These are phyloP conservation scores for Sugiyamaella paludigena DNA, from an alignment of 1,139 yeast genomes.

Conservation along the genomic window DNA sequence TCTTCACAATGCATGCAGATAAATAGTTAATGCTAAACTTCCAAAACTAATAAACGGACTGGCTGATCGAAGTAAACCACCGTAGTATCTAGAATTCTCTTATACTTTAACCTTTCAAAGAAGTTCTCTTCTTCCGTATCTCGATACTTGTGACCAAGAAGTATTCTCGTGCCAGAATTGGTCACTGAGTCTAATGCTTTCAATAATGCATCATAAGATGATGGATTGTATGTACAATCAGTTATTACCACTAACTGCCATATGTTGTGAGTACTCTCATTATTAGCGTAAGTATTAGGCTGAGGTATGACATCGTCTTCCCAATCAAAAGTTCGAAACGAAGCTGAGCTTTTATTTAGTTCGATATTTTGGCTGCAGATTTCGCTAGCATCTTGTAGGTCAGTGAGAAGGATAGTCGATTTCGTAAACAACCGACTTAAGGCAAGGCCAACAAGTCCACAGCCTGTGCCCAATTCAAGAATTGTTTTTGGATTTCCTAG, in stretches of 20 bases:
- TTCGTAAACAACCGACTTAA: conserved; percentile 6
- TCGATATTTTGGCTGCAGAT: conserved; percentile 19
- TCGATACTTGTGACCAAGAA: conserved; percentile 34
- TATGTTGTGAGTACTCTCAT: neutral
- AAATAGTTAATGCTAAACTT: too few relatives aligned
- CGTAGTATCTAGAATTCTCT: conserved; percentile 8
- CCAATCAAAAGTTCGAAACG: conserved; percentile 21
- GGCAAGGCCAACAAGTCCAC: conserved; percentile 23
- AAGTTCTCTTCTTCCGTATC: conserved; percentile 27
- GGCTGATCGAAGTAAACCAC: conserved; percentile 13
- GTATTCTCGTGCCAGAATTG: conserved; percentile 17
- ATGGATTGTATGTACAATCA: conserved; percentile 36
- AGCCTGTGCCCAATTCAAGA: conserved; percentile 24
- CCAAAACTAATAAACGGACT: conserved; percentile 15
- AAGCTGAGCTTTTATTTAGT: conserved; percentile 7
- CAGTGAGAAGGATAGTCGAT: conserved; percentile 14
- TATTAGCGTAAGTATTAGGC: neutral
- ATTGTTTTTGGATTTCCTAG: conserved; percentile 9
- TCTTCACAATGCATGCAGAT: too few relatives aligned
- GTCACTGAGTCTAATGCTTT: conserved; percentile 22
- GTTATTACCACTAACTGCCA: conserved; percentile 28
- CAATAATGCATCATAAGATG: conserved; percentile 29
- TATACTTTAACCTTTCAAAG: conserved; percentile 18
- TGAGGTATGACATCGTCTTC: conserved; percentile 5
- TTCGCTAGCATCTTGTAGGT: conserved; percentile 20